A percentile compares a stretch with the other conserved stretches of the same genome.
These are phyloP conservation scores for Mycogone perniciosa DNA, from an alignment of 2,329 filamentous ascomycete species.

Conservation along the genomic window DNA sequence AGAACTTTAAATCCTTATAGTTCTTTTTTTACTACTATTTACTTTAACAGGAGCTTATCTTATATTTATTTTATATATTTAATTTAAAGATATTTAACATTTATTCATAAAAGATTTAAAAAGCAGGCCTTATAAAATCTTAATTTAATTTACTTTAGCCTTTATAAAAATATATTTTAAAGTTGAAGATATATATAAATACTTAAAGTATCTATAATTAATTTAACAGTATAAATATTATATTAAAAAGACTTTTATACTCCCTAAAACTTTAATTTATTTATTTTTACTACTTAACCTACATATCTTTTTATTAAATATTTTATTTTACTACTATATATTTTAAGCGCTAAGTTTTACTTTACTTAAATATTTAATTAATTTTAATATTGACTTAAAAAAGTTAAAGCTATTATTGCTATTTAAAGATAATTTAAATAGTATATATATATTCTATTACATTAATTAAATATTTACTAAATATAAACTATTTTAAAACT, in stretches of 20 bases:
- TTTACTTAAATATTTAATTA: constrained; percentile 16
- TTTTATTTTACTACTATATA: constrained; percentile 21
- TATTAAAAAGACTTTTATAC: constrained; percentile 25
- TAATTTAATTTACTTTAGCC: constrained; percentile 14
- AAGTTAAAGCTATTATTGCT: constrained; percentile 16
- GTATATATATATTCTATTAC: constrained; percentile 3
- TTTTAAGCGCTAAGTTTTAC: constrained; percentile 21
- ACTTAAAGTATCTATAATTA: background rate
- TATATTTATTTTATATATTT: constrained; percentile 13
- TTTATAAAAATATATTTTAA: constrained; percentile 23
- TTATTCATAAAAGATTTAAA: constrained; percentile 13
- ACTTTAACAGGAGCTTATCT: constrained; percentile 13
- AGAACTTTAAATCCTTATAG: constrained; percentile 17
- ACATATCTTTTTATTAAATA: constrained; percentile 27
- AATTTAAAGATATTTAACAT: constrained; percentile 14
- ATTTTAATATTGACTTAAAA: constrained; percentile 21
- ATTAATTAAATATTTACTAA: constrained; percentile 5
- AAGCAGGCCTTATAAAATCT: constrained; percentile 12
- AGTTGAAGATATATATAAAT: constrained; percentile 16
- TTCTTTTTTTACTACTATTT: constrained; percentile 20
- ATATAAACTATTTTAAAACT: constrained; percentile 13
- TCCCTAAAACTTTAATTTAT: constrained; percentile 32
- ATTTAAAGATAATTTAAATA: background rate
- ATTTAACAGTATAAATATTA: background rate
- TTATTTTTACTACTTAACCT: constrained; percentile 29